Evolutionary conservation across 2,329 filamentous ascomycete species (phyloP), one percentile per base, ranked within the genome.

Genomic region (Calonectria multiphialidica): DNA sequence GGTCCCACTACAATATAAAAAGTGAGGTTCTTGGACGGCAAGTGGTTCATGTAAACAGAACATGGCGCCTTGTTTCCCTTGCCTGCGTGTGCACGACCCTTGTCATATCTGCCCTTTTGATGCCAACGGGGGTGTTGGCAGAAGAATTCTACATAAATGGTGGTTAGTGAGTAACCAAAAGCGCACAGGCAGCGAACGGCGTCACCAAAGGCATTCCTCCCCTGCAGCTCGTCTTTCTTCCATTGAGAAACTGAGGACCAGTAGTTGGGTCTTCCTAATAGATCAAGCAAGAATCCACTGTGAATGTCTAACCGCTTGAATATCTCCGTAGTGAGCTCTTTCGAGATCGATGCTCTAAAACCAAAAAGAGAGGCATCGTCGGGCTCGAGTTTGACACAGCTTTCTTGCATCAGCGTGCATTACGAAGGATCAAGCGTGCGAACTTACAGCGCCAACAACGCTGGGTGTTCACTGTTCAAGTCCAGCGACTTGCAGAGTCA

Each of bases 371-470:
- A 50, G 23, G 42, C 44, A 25, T 42, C 23, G 18, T 68, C 23
- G n/a, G 66, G 44, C 44, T 49, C 44, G 8, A 68, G 65, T 40
- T 67, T 59, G 30, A 67, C 18, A n/a, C 65, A 47, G n/a, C 53
- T 59, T 45, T 30, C 8, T 9, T 13, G 12, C 13, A 40, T 45
- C n/a, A 47, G 64, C 18, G 18, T 16, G 42, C 23, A 53, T 15
- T 21, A n/a, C 12, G 53, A 47, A 44, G 33, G 6, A n/a, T 18
- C n/a, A 16, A 9, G 2, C 23, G 21, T 3, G 21, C 55, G 33
- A 23, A 18, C 37, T 13, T 40, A 35, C 50, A 67, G 13, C 1
- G 28, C 50, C 9, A 45, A 13, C 4, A 49, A 5, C 9, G 50
- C 50, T 8, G 50, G 62, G 23, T 23, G 28, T 12, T 37, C 44